Conservation (phyloP, 2,329 filamentous ascomycete species). For the Ophiostoma ulmi region DNA sequence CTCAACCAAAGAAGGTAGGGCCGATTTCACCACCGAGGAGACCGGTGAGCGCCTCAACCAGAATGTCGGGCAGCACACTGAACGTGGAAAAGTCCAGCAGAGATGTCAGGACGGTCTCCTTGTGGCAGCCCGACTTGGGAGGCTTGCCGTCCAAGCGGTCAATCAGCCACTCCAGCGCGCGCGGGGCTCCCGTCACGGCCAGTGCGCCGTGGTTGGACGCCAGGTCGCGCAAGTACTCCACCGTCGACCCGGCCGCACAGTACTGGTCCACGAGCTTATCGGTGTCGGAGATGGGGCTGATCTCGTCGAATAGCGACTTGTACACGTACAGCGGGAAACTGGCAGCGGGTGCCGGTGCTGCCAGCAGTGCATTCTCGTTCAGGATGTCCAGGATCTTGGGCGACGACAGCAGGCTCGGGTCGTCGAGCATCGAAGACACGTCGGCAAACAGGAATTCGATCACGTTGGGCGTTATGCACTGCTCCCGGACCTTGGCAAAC, state of each 20-base stretch:
- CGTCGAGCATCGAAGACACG: conserved; percentile 26
- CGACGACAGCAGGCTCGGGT: conserved; percentile 1
- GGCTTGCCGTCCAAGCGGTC: conserved; percentile 17
- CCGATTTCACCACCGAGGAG: conserved; percentile 18
- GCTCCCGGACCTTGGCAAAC: conserved; percentile 28
- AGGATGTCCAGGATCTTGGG: conserved; percentile 30
- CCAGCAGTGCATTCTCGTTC: conserved; percentile 30
- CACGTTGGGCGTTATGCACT: conserved; percentile 40
- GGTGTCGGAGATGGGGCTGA: conserved; percentile 23
- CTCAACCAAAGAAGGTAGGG: conserved; percentile 11
- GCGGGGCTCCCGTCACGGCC: conserved; percentile 15
- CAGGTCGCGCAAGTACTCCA: conserved; percentile 20
- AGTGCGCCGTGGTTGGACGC: conserved; percentile 14
- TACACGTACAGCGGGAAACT: conserved; percentile 44
- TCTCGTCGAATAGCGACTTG: conserved; percentile 42
- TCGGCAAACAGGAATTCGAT: conserved; percentile 31
- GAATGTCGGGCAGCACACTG: not conserved
- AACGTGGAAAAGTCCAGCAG: conserved; percentile 17
- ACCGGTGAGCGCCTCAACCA: not conserved
- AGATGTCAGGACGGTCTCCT: not conserved
- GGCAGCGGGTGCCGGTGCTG: not conserved
- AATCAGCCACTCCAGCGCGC: conserved; percentile 20
- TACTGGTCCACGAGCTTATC: conserved; percentile 19
- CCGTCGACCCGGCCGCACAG: conserved; percentile 16
- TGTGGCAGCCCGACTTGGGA: conserved; percentile 3